phyloP scores from a whole-genome alignment of 805 yeast species.

The Zygotorulaspora florentina region DNA sequence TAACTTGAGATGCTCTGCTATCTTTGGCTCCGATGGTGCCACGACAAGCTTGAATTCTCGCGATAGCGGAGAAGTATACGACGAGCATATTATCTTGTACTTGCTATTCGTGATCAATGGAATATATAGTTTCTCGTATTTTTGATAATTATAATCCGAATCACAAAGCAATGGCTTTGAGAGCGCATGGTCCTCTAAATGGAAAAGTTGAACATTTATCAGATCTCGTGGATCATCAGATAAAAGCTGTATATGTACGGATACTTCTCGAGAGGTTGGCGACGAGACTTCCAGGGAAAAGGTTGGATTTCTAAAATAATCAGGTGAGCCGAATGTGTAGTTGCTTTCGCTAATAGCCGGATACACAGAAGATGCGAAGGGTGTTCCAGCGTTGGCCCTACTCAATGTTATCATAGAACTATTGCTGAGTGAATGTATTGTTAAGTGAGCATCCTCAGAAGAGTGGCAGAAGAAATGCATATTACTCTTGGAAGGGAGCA shows the following conservation, averaged over 20 bases:
- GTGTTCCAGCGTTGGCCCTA: slow-evolving; percentile 4
- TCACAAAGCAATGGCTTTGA: slow-evolving; percentile 22
- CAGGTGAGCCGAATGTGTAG: slow-evolving; percentile 2
- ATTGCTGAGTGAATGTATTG: slow-evolving; percentile 22
- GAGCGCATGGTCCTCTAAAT: slow-evolving; percentile 19
- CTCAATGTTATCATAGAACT: slow-evolving; percentile 6
- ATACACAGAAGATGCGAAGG: slow-evolving; percentile 1
- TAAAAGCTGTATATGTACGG: slow-evolving; percentile 17
- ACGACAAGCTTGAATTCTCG: slow-evolving; percentile 12
- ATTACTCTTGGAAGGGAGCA: slow-evolving; percentile 7
- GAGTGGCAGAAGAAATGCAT: slow-evolving; percentile 26
- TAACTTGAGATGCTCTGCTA: neutral
- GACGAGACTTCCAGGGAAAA: slow-evolving; percentile 16
- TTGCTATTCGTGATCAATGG: slow-evolving; percentile 20
- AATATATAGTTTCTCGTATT: slow-evolving; percentile 9
- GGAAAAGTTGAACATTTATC: slow-evolving; percentile 25
- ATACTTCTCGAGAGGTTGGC: slow-evolving; percentile 4
- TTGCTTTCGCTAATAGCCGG: neutral
- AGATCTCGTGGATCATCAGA: slow-evolving; percentile 10
- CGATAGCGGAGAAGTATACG: slow-evolving; percentile 5
- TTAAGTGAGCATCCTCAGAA: slow-evolving; percentile 17
- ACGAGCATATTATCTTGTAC: slow-evolving; percentile 25
- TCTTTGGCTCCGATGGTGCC: neutral
- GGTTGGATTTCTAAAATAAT: slow-evolving; percentile 25
- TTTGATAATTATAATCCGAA: slow-evolving; percentile 11